Base-by-base conservation (phyloP, 768 basidiomycete genomes). In the Dioszegia hungarica region DNA sequence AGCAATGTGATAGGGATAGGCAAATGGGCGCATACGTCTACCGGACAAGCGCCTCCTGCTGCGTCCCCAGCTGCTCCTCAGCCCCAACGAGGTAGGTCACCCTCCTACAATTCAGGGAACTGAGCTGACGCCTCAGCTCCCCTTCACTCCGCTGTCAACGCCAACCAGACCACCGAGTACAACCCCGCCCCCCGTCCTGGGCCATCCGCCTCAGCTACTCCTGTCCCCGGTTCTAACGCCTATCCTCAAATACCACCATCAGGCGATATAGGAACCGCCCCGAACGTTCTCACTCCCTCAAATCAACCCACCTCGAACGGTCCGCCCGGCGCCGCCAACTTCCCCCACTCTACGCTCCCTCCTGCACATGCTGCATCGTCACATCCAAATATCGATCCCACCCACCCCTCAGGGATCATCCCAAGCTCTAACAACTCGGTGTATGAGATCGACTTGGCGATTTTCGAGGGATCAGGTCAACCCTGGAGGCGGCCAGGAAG, bases 401-500 rank as follows among this genome's bases (percentile, higher is more conserved):
- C 81, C 19, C 80, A 79, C 10, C 78, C 84, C 83, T 89, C 67
- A 84, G 89, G 85, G 83, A 49, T 86, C 85, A 27, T 66, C 43
- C 78, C 62, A 43, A 75, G 64, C 54, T 76, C 72, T 31, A 74
- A 74, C 19, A 70, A 76, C 44, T 72, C 71, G 12, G 88, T 95
- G 40, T 83, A 90, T 33, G 92, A 95, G 54, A 81, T 91, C 25
- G 93, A 95, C 72, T 66, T 94, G 46, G 59, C 61, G 2, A 66
- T 72, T 44, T 66, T 76, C 46, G 67, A 81, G 74, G 41, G 83
- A 84, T 25, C 80, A 87, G 79, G 77, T 81, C 94, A 94, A 70
- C 86, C 86, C 3, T 99, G 95, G 95, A 80, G 95, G 60, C 78
- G 85, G 57, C 88, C 92, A 8, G 95, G 95, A 31, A 86, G 89